These are phyloP conservation scores for Suillus alpinus DNA, from an alignment of 768 basidiomycete genomes.

Conservation along the genomic window DNA sequence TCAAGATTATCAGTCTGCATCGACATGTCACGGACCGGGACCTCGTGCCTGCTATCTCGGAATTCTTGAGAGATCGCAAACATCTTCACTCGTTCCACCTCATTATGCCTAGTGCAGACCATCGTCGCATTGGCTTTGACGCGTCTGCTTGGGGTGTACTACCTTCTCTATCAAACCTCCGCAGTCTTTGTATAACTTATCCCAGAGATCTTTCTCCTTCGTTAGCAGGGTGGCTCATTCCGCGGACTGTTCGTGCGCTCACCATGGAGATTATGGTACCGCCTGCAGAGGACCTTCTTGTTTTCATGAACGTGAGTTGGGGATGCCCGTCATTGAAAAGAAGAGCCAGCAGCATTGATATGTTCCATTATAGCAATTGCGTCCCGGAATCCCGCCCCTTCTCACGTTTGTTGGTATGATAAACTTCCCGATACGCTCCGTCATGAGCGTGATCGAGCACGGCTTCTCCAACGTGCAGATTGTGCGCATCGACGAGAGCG, in stretches of 20 bases:
- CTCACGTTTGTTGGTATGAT: constrained; percentile 57
- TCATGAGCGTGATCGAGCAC: constrained; percentile 46
- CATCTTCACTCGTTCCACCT: constrained; percentile 54
- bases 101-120: constrained; percentile 40
- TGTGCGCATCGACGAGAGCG: constrained; percentile 48
- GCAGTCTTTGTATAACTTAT: constrained; percentile 57
- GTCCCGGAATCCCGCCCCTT: constrained; percentile 50
- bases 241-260: constrained; percentile 48
- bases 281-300: constrained; percentile 37
- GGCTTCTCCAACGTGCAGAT: constrained; percentile 64
- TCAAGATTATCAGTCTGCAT: constrained; percentile 44
- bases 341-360: neutral
- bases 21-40: constrained; percentile 52
- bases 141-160: constrained; percentile 71
- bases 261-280: constrained; percentile 38
- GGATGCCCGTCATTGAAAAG: neutral
- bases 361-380: constrained; percentile 47
- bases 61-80: constrained; percentile 57
- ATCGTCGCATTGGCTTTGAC: constrained; percentile 60
- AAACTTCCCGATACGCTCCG: constrained; percentile 42
- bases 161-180: constrained; percentile 51
- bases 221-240: constrained; percentile 67
- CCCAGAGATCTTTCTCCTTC: constrained; percentile 62
- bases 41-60: constrained; percentile 66
- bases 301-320: constrained; percentile 41